Base-by-base conservation (phyloP, 2,329 filamentous ascomycete genomes). In the Fusarium graminum region DNA sequence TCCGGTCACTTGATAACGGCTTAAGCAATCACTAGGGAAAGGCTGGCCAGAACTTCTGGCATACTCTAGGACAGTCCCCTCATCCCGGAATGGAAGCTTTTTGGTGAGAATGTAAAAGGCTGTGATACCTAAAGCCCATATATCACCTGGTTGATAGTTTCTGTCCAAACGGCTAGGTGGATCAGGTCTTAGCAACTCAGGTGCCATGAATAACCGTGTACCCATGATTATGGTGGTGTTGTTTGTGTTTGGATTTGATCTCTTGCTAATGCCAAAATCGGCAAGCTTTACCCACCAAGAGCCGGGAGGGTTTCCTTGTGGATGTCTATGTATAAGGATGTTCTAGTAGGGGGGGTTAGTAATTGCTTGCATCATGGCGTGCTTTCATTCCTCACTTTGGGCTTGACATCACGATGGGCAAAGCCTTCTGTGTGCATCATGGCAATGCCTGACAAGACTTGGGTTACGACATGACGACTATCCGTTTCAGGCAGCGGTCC, bases 261-360 rank as follows among this genome's bases (percentile, higher is more conserved):
- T 54, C 22, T 54, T 55, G 8, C 52, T 55, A 14, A 55, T n/a
- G 3, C 52, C 52, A 9, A 55, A 55, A 7, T 51, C 52, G 7
- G 36, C 44, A 3, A 55, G 38, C 16, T 55, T 55, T 1, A 55
- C 44, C 52, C 52, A 55, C 52, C 52, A 55, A 1, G 44, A 29
- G 13, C 11, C 10, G 3, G 39, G 22, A 0, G 1, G 2, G 14
- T n/a, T 4, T 12, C 6, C 3, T 2, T 29, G n/a, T 7, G 52
- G 52, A 10, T 13, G 10, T 4, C 17, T 28, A 0, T 36, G 10
- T 7, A 55, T n/a, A 1, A 55, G 7, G 5, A 55, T 29, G 1
- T 55, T 55, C 52, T 55, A 2, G 6, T 1, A 5, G 2, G 7
- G 10, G 3, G 16, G 3, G 43, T 54, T n/a, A 54, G 16, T 6